Conservation (phyloP, 2,329 filamentous ascomycete genomes). For the Trichoderma aggressivum region DNA sequence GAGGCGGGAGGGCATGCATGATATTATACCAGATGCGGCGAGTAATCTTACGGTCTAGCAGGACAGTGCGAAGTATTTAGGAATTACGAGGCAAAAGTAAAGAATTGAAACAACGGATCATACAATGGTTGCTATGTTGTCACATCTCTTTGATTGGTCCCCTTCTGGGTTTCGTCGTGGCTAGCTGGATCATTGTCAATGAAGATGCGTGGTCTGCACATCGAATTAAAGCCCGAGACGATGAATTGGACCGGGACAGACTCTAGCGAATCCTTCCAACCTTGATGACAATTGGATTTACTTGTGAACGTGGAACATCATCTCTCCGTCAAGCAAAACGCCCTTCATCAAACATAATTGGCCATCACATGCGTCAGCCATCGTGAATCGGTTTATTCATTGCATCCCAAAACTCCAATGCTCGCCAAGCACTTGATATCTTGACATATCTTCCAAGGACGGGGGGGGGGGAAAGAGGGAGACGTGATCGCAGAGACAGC, state of each 20-base stretch:
- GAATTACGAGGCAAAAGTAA: neutral
- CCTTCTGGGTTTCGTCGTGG: neutral
- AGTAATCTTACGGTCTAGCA: neutral
- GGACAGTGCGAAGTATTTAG: neutral
- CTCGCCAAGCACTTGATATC: constrained; percentile 1
- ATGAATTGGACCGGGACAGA: neutral
- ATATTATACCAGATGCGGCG: neutral
- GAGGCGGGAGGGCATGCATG: neutral
- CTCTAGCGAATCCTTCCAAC: too few relatives aligned
- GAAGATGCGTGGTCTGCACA: neutral
- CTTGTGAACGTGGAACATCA: neutral
- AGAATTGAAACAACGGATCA: neutral
- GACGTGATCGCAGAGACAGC: neutral
- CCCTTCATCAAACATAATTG: rapidly evolving
- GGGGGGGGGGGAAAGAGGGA: neutral
- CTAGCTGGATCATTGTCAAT: neutral
- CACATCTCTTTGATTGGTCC: neutral
- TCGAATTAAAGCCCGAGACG: neutral
- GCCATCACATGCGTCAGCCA: neutral
- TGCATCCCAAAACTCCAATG: constrained; percentile 9
- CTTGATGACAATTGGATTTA: neutral
- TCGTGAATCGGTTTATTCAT: neutral
- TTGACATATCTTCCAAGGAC: neutral
- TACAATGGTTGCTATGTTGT: neutral
- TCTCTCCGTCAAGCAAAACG: neutral